Percentiles rank a stretch among this genome's conserved stretches.
Conservation (phyloP, 225 moss, liverwort and hornwort genomes). For the Sphagnum contortum region DNA sequence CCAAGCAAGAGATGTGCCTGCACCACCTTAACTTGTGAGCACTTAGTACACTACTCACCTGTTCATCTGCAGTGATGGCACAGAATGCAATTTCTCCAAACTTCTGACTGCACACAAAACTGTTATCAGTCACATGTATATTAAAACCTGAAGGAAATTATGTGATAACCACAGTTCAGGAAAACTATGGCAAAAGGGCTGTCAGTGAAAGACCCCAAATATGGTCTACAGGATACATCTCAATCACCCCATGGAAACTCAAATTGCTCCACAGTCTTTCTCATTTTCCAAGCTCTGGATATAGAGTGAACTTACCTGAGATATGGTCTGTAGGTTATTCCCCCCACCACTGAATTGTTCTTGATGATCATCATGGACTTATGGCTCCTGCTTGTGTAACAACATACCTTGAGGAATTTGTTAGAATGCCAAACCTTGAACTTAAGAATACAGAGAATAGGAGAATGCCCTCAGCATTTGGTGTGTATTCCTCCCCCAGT, state of each 20-base stretch:
- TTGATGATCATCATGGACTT: constrained; percentile 99
- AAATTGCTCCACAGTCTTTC: too few relatives aligned
- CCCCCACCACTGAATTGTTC: constrained; percentile 90
- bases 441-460: background rate
- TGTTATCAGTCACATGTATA: constrained; percentile 8
- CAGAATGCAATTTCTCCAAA: constrained; percentile 98
- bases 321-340: constrained; percentile 96
- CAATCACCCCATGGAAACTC: too few relatives aligned
- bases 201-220: too few relatives aligned
- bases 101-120: constrained; percentile 63
- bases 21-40: background rate
- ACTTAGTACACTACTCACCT: constrained; percentile 32
- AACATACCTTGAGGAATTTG: background rate
- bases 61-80: constrained; percentile 93
- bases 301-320: constrained; percentile 33
- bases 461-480: too few relatives aligned
- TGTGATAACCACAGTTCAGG: too few relatives aligned
- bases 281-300: too few relatives aligned
- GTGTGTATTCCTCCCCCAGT: too few relatives aligned
- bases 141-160: background rate
- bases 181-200: too few relatives aligned
- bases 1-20: too few relatives aligned
- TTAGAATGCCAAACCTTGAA: background rate
- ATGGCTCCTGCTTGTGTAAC: constrained; percentile 64
- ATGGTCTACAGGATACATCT: too few relatives aligned